A percentile compares a stretch with the other conserved stretches of the same genome.
Evolutionary conservation across 2,329 filamentous ascomycete genomes (phyloP).

Genomic region (Rutstroemia sydowiana): DNA sequence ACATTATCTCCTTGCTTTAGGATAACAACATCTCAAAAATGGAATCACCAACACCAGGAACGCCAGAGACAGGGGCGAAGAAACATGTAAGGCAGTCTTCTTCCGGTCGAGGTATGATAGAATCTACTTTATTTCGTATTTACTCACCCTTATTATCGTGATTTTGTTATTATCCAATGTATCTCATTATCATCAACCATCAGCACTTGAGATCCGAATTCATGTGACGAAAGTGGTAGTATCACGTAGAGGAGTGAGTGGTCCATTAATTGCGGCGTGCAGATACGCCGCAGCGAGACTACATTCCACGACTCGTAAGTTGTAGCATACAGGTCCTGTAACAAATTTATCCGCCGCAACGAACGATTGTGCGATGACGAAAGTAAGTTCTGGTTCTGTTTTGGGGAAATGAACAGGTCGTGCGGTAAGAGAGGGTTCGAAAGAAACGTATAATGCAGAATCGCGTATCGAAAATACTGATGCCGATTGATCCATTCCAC

Average conservation of each 20-base stretch:
- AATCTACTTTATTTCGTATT: not conserved
- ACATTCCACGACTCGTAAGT: slow-evolving; percentile 92
- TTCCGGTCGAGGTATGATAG: slow-evolving; percentile 7
- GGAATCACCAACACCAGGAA: not conserved
- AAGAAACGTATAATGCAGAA: slow-evolving; percentile 83
- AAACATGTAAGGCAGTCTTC: slow-evolving; percentile 6
- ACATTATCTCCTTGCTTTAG: too few relatives aligned
- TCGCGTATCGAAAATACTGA: slow-evolving; percentile 87
- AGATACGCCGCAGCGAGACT: slow-evolving; percentile 73
- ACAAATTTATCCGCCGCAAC: slow-evolving; percentile 92
- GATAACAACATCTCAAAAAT: too few relatives aligned
- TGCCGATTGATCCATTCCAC: slow-evolving; percentile 96
- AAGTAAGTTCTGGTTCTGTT: slow-evolving; percentile 75
- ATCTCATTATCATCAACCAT: too few relatives aligned
- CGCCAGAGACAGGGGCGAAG: not conserved
- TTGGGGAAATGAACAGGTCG: slow-evolving; percentile 75
- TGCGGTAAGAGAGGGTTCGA: slow-evolving; percentile 70
- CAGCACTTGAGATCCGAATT: too few relatives aligned
- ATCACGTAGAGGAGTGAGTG: too few relatives aligned
- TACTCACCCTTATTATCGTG: not conserved
- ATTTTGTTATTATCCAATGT: not conserved
- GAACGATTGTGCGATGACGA: slow-evolving; percentile 91
- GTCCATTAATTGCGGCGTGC: too few relatives aligned
- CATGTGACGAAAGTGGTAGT: too few relatives aligned
- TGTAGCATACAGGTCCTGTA: slow-evolving; percentile 90